Evolutionary conservation across 257 asterid species (phyloP).

Genomic region (Fraxinus quadrangulata): DNA sequence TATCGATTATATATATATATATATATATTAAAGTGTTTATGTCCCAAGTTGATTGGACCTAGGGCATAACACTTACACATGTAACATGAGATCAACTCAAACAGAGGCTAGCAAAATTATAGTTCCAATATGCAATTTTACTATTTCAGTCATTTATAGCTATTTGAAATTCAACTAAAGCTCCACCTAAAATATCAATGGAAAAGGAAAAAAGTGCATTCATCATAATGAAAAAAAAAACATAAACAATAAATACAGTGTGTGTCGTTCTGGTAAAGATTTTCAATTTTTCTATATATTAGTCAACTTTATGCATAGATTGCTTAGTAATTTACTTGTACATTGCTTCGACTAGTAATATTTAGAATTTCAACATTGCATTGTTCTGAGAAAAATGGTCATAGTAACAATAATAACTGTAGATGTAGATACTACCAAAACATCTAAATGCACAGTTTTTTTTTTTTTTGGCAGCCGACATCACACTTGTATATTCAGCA

Average conservation of each 20-base stretch:
- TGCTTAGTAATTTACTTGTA: background rate
- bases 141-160: slow-evolving; percentile 64
- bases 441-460: background rate
- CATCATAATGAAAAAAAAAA: background rate
- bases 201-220: background rate
- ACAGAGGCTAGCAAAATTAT: slow-evolving; percentile 76
- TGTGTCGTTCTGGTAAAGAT: background rate
- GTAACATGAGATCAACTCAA: slow-evolving; percentile 84
- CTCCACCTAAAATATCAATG: slow-evolving; percentile 56
- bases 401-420: background rate
- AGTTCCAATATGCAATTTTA: slow-evolving; percentile 61
- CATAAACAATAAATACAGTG: background rate
- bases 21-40: no score
- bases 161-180: slow-evolving; percentile 52
- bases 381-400: background rate
- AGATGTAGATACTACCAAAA: background rate
- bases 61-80: no score
- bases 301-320: background rate
- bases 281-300: background rate
- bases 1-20: no score
- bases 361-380: background rate
- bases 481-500: background rate
- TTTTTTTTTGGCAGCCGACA: no score
- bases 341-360: background rate
- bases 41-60: no score